Percentiles rank a stretch among this genome's conserved stretches.
These are phyloP conservation scores for Gossypium ekmanianum DNA, from an alignment of 345 rosid species.

Conservation along the genomic window DNA sequence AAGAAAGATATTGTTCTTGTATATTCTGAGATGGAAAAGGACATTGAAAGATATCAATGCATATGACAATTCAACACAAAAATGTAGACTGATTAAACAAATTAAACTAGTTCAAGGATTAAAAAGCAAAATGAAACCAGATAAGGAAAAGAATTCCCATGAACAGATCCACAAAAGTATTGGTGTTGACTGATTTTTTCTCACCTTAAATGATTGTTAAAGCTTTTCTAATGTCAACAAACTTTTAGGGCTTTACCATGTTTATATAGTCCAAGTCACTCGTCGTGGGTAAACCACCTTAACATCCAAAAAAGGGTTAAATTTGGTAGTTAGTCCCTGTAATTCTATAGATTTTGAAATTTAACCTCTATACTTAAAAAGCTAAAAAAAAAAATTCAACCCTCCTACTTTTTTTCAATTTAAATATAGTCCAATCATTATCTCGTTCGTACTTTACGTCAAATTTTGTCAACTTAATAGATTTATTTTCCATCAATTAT, in stretches of 20 bases:
- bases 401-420: too few species aligned
- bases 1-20: constrained; percentile 3
- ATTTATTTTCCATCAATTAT: too few species aligned
- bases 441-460: too few species aligned
- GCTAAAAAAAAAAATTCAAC: too few species aligned
- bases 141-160: neutral
- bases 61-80: neutral
- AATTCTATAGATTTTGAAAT: too few species aligned
- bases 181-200: neutral
- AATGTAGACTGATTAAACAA: neutral
- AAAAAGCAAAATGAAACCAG: neutral
- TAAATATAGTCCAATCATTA: too few species aligned
- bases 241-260: constrained; percentile 18
- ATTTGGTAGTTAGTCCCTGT: too few species aligned
- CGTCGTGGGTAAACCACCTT: too few species aligned
- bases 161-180: neutral
- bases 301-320: too few species aligned
- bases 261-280: neutral
- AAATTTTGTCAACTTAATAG: too few species aligned
- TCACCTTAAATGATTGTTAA: neutral
- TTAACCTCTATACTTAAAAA: too few species aligned
- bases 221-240: neutral
- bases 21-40: constrained; percentile 17
- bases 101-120: neutral
- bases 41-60: neutral